phyloP scores from a whole-genome alignment of 2,329 filamentous ascomycete genomes.

The Exophiala sideris region DNA sequence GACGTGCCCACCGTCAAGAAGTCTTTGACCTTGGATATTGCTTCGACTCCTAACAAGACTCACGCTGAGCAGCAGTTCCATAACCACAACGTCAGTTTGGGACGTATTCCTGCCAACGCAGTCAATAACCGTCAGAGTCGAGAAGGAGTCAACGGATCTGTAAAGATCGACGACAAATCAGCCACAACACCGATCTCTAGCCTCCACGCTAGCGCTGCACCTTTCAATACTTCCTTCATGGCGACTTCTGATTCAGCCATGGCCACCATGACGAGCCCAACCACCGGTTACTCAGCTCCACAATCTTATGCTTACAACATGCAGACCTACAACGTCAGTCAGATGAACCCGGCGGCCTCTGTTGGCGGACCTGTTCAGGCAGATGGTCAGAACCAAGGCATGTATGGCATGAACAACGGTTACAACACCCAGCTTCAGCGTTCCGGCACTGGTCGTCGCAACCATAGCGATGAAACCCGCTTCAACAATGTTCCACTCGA shows the following conservation, averaged over 20 bases:
- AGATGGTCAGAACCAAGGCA: constrained; percentile 53
- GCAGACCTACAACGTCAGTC: constrained; percentile 30
- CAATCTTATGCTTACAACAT: constrained; percentile 47
- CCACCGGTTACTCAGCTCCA: constrained; percentile 39
- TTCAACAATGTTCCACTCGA: constrained; percentile 82
- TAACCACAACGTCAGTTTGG: constrained; percentile 77
- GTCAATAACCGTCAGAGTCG: constrained; percentile 68
- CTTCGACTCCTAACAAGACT: constrained; percentile 51
- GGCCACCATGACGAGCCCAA: constrained; percentile 34
- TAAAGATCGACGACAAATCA: constrained; percentile 23
- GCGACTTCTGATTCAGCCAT: constrained; percentile 35
- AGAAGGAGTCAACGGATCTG: constrained; percentile 51
- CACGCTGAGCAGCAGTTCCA: constrained; percentile 59
- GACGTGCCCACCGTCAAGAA: constrained; percentile 84
- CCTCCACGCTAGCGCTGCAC: constrained; percentile 73
- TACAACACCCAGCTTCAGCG: constrained; percentile 58
- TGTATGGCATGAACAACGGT: constrained; percentile 55
- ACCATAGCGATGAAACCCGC: constrained; percentile 53
- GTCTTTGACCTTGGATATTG: constrained; percentile 49
- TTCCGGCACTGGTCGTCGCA: constrained; percentile 69
- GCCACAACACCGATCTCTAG: constrained; percentile 14
- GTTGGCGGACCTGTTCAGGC: constrained; percentile 34
- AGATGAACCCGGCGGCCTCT: constrained; percentile 19
- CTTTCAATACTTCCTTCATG: constrained; percentile 67
- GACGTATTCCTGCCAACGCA: constrained; percentile 68